Base-by-base conservation (phyloP, 257 asterid genomes). In the Hygrophila difformis region DNA sequence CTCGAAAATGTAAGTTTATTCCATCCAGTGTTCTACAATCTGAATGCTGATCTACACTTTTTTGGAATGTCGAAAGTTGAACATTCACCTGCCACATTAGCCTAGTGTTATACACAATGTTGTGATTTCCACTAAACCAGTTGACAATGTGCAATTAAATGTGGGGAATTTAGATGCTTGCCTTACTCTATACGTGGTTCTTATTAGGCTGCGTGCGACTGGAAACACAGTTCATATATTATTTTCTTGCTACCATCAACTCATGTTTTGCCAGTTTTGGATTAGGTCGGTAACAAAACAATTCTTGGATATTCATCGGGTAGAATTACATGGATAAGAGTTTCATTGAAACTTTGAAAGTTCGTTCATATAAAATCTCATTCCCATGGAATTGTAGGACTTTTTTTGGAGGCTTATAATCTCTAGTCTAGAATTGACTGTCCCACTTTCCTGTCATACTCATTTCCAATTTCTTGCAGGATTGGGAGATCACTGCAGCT, bases 401-500 rank as follows among this genome's bases (percentile, higher is more conserved):
- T n/a, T n/a, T n/a, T n/a, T n/a, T n/a, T n/a, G n/a, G n/a, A n/a
- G n/a, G n/a, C n/a, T n/a, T n/a, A n/a, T n/a, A n/a, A n/a, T n/a
- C n/a, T n/a, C n/a, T n/a, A n/a, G n/a, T n/a, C n/a, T n/a, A n/a
- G n/a, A n/a, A n/a, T n/a, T n/a, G n/a, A n/a, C n/a, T n/a, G n/a
- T n/a, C 18, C 47, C 31, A 15, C 48, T 33, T 41, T 41, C 7
- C 6, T 15, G 16, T 21, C 36, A 57, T 38, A 41, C 7, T 5
- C 31, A 18, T 49, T 17, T 12, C 41, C 36, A 39, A 24, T 24
- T 26, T 26, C 21, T 2, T 52, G 47, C 38, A 86, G 94, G 94
- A 78, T 60, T 46, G 64, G 77, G 94, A 85, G 70, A 74, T 82
- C 16, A 69, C 67, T 35, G 80, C 73, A 65, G 92, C 92, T 76